These are phyloP conservation scores for Kwoniella shivajii DNA, from an alignment of 1,284 basidiomycete genomes.

Conservation along the genomic window DNA sequence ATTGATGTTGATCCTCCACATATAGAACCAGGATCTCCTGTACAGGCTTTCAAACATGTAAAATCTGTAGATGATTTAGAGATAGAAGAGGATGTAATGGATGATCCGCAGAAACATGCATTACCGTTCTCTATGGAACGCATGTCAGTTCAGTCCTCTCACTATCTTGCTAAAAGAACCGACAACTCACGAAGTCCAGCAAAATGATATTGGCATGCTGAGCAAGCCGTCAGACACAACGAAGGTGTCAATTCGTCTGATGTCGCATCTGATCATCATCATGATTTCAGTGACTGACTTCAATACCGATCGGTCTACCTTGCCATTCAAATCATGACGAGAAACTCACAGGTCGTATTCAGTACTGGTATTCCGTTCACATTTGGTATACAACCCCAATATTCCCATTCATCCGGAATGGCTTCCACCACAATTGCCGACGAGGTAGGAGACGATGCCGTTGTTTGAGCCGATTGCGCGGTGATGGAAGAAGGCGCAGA, in stretches of 20 bases:
- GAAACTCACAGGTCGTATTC: slow-evolving; percentile 10
- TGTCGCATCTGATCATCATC: neutral
- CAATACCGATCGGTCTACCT: too few relatives aligned
- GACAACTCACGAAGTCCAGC: slow-evolving; percentile 6
- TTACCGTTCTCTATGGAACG: slow-evolving; percentile 5
- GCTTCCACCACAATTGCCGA: neutral
- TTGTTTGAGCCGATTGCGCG: neutral
- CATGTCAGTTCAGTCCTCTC: too few relatives aligned
- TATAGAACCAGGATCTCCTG: neutral
- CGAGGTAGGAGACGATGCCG: neutral
- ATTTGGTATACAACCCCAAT: slow-evolving; percentile 7
- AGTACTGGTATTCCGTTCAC: slow-evolving; percentile 3
- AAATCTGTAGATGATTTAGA: neutral
- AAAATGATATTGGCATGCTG: slow-evolving; percentile 6
- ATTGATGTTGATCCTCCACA: slow-evolving; percentile 3
- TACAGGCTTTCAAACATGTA: neutral
- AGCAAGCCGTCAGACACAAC: slow-evolving; percentile 2
- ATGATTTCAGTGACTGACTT: neutral
- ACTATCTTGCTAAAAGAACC: too few relatives aligned
- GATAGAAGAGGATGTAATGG: neutral
- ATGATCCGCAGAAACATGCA: slow-evolving; percentile 8
- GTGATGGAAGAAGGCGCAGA: neutral
- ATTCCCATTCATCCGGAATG: slow-evolving; percentile 1
- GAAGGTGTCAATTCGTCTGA: slow-evolving; percentile 5
- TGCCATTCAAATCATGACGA: too few relatives aligned